phyloP scores from a whole-genome alignment of 768 basidiomycete species.

The Boletus pseudopeckii region DNA sequence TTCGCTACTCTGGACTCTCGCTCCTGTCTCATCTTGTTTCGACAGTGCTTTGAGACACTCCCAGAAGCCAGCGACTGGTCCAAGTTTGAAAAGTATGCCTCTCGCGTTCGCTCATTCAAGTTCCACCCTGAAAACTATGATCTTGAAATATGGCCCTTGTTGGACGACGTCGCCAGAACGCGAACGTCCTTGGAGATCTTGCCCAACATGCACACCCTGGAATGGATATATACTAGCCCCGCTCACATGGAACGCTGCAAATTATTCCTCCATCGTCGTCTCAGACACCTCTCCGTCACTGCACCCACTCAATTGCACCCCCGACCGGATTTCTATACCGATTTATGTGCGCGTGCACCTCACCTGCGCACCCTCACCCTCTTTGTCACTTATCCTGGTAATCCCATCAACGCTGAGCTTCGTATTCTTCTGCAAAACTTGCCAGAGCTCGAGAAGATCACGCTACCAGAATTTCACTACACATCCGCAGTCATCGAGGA shows the following conservation, averaged over 20 bases:
- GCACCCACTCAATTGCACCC: constrained; percentile 19
- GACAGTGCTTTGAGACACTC: constrained; percentile 39
- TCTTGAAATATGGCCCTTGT: constrained; percentile 14
- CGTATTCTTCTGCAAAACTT: constrained; percentile 39
- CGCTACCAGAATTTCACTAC: constrained; percentile 50
- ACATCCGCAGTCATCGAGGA: constrained; percentile 46
- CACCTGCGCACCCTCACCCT: constrained; percentile 46
- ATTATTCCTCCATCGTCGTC: constrained; percentile 55
- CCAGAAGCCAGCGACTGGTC: constrained; percentile 52
- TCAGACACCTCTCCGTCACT: constrained; percentile 39
- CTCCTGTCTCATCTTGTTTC: neutral
- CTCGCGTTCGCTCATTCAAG: constrained; percentile 43
- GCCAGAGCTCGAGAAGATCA: constrained; percentile 43
- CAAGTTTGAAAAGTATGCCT: constrained; percentile 52
- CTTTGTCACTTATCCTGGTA: constrained; percentile 39
- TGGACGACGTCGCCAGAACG: constrained; percentile 56
- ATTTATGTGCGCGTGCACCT: constrained; percentile 50
- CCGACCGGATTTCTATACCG: constrained; percentile 28
- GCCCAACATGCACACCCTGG: constrained; percentile 50
- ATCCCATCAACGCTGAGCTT: constrained; percentile 40
- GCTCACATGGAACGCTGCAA: constrained; percentile 37
- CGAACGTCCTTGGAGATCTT: constrained; percentile 51
- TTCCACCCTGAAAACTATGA: constrained; percentile 14
- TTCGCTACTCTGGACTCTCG: neutral
- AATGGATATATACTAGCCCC: constrained; percentile 39